phyloP scores from a whole-genome alignment of 257 asterid genomes.

The Nicotiana noctiflora region DNA sequence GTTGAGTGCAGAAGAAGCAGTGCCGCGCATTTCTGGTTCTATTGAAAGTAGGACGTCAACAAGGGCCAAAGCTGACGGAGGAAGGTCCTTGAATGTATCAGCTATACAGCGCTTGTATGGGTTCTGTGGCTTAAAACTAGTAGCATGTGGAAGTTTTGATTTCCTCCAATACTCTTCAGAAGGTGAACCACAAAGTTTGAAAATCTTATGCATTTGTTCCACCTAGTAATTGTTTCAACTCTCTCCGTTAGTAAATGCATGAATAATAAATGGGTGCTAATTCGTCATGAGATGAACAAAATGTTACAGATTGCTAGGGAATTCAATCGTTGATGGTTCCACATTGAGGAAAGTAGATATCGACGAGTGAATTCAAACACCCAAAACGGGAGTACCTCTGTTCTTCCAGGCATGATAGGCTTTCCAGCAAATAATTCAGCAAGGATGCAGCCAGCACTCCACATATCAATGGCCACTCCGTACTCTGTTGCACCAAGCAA shows the following conservation, averaged over 20 bases:
- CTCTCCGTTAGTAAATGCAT: background rate
- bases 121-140: slow-evolving; percentile 17
- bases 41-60: slow-evolving; percentile 12
- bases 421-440: slow-evolving; percentile 11
- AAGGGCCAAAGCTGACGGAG: slow-evolving; percentile 12
- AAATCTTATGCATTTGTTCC: slow-evolving; percentile 23
- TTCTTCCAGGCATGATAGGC: slow-evolving; percentile 17
- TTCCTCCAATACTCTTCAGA: slow-evolving; percentile 20
- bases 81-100: slow-evolving; percentile 15
- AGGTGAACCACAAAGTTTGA: slow-evolving; percentile 27
- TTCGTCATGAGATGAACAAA: background rate
- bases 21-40: slow-evolving; percentile 12
- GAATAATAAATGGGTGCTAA: background rate
- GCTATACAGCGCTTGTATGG: slow-evolving; percentile 13
- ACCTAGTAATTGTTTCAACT: slow-evolving; percentile 6
- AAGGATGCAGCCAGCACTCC: slow-evolving; percentile 20
- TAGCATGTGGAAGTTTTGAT: slow-evolving; percentile 17
- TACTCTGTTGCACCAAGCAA: slow-evolving; percentile 17
- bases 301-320: background rate
- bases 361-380: background rate
- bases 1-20: slow-evolving; percentile 15
- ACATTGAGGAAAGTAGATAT: background rate
- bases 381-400: slow-evolving; percentile 9
- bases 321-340: background rate
- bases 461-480: slow-evolving; percentile 18